Percentiles rank a stretch among this genome's conserved stretches.
Conservation (phyloP, 805 yeast species). For the Candida qinlingensis region DNA sequence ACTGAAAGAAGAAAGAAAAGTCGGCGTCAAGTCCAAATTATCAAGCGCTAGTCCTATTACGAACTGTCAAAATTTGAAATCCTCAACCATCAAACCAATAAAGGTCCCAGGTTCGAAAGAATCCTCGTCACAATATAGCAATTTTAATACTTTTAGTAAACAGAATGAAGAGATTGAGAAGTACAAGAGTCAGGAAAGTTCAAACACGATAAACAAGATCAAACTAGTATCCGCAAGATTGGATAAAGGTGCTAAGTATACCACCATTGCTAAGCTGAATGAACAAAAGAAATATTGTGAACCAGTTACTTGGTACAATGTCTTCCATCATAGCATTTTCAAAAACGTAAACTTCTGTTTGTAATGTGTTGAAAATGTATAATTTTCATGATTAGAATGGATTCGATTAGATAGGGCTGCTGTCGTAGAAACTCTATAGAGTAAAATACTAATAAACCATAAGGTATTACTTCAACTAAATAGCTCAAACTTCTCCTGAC, state of each 20-base stretch:
- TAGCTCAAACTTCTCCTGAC: too few species aligned
- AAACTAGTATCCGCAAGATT: conserved; percentile 4
- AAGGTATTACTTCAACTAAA: neutral
- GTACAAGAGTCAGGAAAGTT: conserved; percentile 1
- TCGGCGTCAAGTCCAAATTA: conserved; percentile 4
- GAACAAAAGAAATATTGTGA: conserved; percentile 30
- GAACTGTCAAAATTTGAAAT: too few species aligned
- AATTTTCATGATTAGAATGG: too few species aligned
- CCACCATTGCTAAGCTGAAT: neutral
- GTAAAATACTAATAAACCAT: too few species aligned
- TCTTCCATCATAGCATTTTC: conserved; percentile 45
- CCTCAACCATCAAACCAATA: neutral
- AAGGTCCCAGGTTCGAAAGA: neutral
- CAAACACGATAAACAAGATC: neutral
- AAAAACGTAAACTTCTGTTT: conserved; percentile 36
- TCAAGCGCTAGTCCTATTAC: neutral
- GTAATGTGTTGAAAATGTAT: neutral
- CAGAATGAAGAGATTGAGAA: conserved; percentile 1
- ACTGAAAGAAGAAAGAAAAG: conserved; percentile 11
- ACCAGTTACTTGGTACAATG: conserved; percentile 46
- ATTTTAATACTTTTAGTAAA: neutral
- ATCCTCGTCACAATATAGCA: neutral
- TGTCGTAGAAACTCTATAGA: too few species aligned
- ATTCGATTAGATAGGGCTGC: too few species aligned
- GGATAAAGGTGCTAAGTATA: neutral